These are phyloP conservation scores for Lunasporangiospora selenospora DNA, from an alignment of 192 early-diverging fungal species.

Conservation along the genomic window DNA sequence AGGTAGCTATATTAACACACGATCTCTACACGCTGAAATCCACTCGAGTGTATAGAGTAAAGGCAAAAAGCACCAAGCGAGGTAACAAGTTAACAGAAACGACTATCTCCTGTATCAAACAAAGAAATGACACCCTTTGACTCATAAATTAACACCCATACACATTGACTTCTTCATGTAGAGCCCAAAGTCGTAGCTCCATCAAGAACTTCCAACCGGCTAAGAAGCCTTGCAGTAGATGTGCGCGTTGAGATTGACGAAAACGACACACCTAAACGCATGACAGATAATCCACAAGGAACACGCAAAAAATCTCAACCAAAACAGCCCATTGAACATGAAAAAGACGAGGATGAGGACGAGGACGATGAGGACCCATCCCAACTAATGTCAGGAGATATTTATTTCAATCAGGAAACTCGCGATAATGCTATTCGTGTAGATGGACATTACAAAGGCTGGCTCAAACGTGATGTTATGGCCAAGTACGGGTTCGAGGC, in stretches of 20 bases:
- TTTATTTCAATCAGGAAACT: conserved; percentile 58
- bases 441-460: conserved; percentile 68
- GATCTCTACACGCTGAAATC: too few species aligned
- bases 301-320: conserved; percentile 45
- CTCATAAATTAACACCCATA: not conserved
- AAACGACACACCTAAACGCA: conserved; percentile 10
- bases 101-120: too few species aligned
- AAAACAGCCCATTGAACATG: not conserved
- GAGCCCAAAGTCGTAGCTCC: conserved; percentile 24
- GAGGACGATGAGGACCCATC: conserved; percentile 44
- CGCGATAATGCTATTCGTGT: conserved; percentile 60
- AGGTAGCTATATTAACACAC: too few species aligned
- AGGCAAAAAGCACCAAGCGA: too few species aligned
- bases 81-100: too few species aligned
- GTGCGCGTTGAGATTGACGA: conserved; percentile 17
- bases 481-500: conserved; percentile 63
- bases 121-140: not conserved
- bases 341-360: conserved; percentile 5
- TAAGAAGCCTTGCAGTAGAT: conserved; percentile 44
- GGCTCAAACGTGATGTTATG: conserved; percentile 65
- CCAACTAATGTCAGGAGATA: conserved; percentile 56
- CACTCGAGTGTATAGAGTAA: too few species aligned
- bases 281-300: conserved; percentile 10
- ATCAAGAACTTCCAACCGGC: conserved; percentile 32
- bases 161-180: not conserved